Conservation (phyloP, 108 stramenopile species). For the Licmophora abbreviata region DNA sequence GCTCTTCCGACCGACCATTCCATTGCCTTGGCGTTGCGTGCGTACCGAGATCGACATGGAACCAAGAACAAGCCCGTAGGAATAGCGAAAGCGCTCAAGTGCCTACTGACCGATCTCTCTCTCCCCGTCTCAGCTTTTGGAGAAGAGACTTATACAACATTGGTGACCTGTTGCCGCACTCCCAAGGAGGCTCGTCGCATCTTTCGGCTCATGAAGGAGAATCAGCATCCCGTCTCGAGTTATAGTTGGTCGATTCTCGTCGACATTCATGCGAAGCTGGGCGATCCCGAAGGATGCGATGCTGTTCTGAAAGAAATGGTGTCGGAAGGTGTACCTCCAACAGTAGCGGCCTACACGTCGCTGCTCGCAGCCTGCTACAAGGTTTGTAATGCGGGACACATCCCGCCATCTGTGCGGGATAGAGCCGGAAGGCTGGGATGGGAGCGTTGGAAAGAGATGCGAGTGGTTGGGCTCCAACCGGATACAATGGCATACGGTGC, state of each 20-base stretch:
- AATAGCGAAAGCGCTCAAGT: slow-evolving; percentile 43
- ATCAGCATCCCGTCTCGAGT: slow-evolving; percentile 42
- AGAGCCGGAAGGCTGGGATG: slow-evolving; percentile 67
- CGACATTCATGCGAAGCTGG: slow-evolving; percentile 69
- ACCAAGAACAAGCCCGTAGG: slow-evolving; percentile 65
- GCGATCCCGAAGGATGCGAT: slow-evolving; percentile 72
- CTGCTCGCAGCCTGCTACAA: slow-evolving; percentile 77
- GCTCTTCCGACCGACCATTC: slow-evolving; percentile 45
- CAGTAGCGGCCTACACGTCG: slow-evolving; percentile 76
- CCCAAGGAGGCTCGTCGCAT: slow-evolving; percentile 72
- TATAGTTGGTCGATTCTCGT: slow-evolving; percentile 79
- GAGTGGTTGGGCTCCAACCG: slow-evolving; percentile 63
- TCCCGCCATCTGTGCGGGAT: slow-evolving; percentile 59
- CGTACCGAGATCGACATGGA: slow-evolving; percentile 73
- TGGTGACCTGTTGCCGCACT: slow-evolving; percentile 60
- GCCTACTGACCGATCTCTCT: slow-evolving; percentile 49
- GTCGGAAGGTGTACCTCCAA: slow-evolving; percentile 26
- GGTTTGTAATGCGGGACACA: slow-evolving; percentile 51
- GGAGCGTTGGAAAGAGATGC: slow-evolving; percentile 79
- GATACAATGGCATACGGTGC: slow-evolving; percentile 85
- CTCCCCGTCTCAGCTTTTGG: slow-evolving; percentile 60
- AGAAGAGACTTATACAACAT: slow-evolving; percentile 44
- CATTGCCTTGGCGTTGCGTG: slow-evolving; percentile 51
- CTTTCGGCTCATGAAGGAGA: slow-evolving; percentile 48
- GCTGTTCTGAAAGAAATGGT: slow-evolving; percentile 66